These are phyloP conservation scores for Vitis labrusca DNA, from an alignment of 164 flowering plant genomes.

Conservation along the genomic window DNA sequence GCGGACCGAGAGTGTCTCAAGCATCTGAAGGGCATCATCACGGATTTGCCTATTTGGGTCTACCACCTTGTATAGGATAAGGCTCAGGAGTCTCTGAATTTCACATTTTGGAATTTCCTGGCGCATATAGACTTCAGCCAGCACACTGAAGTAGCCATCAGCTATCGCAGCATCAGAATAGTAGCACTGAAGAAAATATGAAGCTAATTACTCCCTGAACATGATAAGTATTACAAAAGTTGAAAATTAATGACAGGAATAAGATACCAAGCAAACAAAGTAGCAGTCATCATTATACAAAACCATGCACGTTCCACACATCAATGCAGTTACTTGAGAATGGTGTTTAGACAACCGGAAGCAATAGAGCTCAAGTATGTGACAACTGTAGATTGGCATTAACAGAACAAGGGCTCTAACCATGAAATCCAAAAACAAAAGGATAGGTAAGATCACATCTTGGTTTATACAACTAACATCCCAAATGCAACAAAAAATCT, in stretches of 20 bases:
- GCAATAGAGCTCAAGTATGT: not conserved
- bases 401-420: not conserved
- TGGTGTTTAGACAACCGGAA: not conserved
- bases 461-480: not conserved
- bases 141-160: constrained; percentile 97
- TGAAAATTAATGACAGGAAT: not conserved
- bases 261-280: no score
- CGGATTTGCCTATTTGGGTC: constrained; percentile 95
- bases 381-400: not conserved
- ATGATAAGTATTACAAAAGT: not conserved
- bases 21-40: constrained; percentile 99
- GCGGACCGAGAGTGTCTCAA: constrained; percentile 92
- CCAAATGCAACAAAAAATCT: no score
- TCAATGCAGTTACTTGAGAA: not conserved
- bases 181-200: constrained; percentile 68
- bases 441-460: not conserved
- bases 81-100: constrained; percentile 90
- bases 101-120: constrained; percentile 98
- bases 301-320: constrained; percentile 1
- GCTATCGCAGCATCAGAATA: constrained; percentile 94
- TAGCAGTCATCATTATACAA: not conserved
- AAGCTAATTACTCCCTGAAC: not conserved
- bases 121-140: constrained; percentile 99
- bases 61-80: constrained; percentile 97
- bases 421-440: not conserved